These are phyloP conservation scores for Naganishia vaughanmartiniae DNA, from an alignment of 768 basidiomycete species.

Conservation along the genomic window DNA sequence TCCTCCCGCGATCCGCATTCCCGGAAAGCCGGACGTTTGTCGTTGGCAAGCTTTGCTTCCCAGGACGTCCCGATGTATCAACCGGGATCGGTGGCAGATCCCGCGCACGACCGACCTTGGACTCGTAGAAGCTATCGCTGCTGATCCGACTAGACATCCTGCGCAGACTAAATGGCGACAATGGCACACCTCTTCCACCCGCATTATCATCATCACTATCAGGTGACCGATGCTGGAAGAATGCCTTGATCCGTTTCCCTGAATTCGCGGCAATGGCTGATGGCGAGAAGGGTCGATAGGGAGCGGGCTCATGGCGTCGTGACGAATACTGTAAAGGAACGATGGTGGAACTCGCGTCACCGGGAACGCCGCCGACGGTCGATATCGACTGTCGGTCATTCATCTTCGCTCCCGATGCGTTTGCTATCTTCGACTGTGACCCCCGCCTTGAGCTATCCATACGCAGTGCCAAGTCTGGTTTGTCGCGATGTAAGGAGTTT, in stretches of 20 bases:
- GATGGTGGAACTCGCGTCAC: not conserved
- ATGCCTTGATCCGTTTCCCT: slow-evolving; percentile 14
- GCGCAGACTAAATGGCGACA: not conserved
- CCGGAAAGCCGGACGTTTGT: not conserved
- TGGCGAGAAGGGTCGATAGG: slow-evolving; percentile 15
- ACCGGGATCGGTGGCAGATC: not conserved
- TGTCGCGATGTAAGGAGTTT: no score
- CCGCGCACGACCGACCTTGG: not conserved
- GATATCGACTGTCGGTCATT: not conserved
- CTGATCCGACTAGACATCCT: not conserved
- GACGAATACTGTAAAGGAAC: not conserved
- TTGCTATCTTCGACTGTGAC: not conserved
- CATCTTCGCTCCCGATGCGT: not conserved
- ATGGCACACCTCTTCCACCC: not conserved
- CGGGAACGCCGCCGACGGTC: not conserved
- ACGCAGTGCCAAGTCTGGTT: not conserved
- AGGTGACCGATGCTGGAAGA: slow-evolving; percentile 1
- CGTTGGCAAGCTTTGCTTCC: not conserved
- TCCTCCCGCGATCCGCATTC: not conserved
- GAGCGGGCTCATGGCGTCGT: no score
- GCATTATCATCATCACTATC: not conserved
- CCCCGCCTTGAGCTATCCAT: not conserved
- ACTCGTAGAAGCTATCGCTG: not conserved
- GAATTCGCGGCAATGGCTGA: not conserved
- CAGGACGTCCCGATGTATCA: not conserved